Evolutionary conservation across 768 basidiomycete species (phyloP), one percentile per base, ranked within the genome.

Genomic region (Ramaria sp.): DNA sequence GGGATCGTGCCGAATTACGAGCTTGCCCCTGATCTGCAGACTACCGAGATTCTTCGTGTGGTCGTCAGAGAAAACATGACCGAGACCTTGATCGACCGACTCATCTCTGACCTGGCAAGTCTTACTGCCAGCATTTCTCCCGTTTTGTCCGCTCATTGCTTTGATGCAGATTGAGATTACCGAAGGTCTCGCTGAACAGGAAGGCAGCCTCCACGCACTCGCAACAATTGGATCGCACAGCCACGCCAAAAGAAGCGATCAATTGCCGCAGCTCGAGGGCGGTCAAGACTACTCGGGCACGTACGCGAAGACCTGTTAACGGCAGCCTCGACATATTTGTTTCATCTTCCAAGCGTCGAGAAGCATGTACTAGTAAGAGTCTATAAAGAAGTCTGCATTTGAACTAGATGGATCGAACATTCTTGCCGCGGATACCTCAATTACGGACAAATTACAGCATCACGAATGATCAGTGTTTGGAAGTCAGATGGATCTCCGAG

Each of bases 91-190:
- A 61, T 84, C 45, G 82, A 85, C 60, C 76, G 80, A 54, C 75
- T 92, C 22, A 69, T 91, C 20, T 69, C 69, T 2, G 89, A 92
- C 59, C 72, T 91, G 47, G 83, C 87, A 63, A 68, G 83, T 71
- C 6, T 22, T 7, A 24, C 45, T 47, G 53, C 48, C 47, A 13
- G 34, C 50, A 5, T 50, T 53, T 27, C 20, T 11, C 38, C 48
- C 24, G 45, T 56, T 41, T 59, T 50, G 51, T 30, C 22, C 38
- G 22, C 27, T 53, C 27, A 15, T 53, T 19, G 13, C 22, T 53
- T 37, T 6, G 24, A 11, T 46, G 57, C 60, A 87, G 78, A 70
- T 90, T 30, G 80, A 84, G 63, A 68, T 88, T 30, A 86, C 84
- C 0, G 79, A 87, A 64, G 69, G 73, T 6, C 72, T 92, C 30